phyloP scores from a whole-genome alignment of 2,329 filamentous ascomycete genomes.

The Ophiostoma sp. region DNA sequence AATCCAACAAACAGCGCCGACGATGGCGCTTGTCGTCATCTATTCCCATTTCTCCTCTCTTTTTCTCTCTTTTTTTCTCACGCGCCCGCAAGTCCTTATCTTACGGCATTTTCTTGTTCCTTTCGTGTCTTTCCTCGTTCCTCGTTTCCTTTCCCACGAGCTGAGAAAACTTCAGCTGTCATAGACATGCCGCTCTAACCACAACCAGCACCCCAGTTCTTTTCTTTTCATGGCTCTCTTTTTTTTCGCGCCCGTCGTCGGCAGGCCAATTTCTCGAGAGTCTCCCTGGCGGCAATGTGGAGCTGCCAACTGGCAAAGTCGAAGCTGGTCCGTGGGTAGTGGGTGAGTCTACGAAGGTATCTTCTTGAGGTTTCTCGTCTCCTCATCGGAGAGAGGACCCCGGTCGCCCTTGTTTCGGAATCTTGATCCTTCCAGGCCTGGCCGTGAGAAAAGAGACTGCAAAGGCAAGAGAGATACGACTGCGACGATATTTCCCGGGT shows the following conservation, averaged over 20 bases:
- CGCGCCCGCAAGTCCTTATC: neutral
- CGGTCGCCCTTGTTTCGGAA: constrained; percentile 20
- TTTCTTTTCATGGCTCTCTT: neutral
- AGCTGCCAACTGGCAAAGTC: neutral
- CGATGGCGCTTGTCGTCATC: constrained; percentile 18
- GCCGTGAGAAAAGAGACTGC: neutral
- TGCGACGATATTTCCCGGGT: neutral
- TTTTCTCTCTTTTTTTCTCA: neutral
- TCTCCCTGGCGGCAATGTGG: constrained; percentile 22
- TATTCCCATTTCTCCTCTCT: neutral
- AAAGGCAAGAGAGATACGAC: neutral
- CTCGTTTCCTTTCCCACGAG: neutral
- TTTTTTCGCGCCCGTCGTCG: neutral
- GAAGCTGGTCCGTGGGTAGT: neutral
- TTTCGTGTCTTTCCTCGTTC: too few relatives aligned
- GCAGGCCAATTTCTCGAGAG: neutral
- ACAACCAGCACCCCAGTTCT: neutral
- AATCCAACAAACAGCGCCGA: neutral
- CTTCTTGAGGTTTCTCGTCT: neutral
- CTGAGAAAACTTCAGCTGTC: neutral
- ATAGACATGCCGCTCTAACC: constrained; percentile 19
- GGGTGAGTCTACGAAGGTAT: too few relatives aligned
- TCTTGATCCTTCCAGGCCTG: neutral
- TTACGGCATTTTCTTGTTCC: constrained; percentile 18
- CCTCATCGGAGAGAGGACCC: neutral